phyloP scores from a whole-genome alignment of 1,139 yeast genomes.

The Blastobotrys persicus region DNA sequence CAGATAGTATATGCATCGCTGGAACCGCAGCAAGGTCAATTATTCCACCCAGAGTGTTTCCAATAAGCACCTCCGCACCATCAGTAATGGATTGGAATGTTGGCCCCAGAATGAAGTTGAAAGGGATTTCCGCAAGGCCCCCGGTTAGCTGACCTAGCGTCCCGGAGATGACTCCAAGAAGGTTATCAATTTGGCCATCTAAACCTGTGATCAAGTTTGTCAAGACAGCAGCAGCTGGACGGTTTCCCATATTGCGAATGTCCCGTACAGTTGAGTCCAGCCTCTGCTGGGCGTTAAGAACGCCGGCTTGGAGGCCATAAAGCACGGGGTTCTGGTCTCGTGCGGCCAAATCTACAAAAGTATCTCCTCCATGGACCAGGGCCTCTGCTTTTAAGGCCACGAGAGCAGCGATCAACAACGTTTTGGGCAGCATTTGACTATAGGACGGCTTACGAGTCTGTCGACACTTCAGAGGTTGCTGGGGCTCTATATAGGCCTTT shows the following conservation, averaged over 20 bases:
- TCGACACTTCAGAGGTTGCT: not conserved
- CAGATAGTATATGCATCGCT: constrained; percentile 25
- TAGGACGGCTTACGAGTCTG: not conserved
- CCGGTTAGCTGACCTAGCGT: constrained; percentile 28
- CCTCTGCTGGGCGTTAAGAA: constrained; percentile 27
- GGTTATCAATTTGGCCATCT: constrained; percentile 35
- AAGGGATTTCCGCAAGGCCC: constrained; percentile 21
- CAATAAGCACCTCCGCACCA: constrained; percentile 34
- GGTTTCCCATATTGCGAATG: constrained; percentile 23
- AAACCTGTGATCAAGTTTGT: constrained; percentile 32
- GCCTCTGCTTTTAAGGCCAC: not conserved
- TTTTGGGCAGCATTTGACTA: not conserved
- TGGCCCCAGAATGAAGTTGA: constrained; percentile 28
- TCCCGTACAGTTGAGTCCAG: constrained; percentile 23
- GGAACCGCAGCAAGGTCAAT: constrained; percentile 26
- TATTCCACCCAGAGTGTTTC: constrained; percentile 32
- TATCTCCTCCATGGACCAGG: constrained; percentile 3
- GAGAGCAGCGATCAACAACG: not conserved
- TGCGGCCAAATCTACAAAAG: constrained; percentile 5
- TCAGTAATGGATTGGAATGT: constrained; percentile 33
- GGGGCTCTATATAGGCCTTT: not conserved
- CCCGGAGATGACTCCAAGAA: constrained; percentile 26
- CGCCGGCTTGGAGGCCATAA: constrained; percentile 21
- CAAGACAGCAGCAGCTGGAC: constrained; percentile 28
- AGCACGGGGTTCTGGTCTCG: constrained; percentile 11